Evolutionary conservation across 2,329 filamentous ascomycete species (phyloP).

Genomic region (Talaromyces piceae): DNA sequence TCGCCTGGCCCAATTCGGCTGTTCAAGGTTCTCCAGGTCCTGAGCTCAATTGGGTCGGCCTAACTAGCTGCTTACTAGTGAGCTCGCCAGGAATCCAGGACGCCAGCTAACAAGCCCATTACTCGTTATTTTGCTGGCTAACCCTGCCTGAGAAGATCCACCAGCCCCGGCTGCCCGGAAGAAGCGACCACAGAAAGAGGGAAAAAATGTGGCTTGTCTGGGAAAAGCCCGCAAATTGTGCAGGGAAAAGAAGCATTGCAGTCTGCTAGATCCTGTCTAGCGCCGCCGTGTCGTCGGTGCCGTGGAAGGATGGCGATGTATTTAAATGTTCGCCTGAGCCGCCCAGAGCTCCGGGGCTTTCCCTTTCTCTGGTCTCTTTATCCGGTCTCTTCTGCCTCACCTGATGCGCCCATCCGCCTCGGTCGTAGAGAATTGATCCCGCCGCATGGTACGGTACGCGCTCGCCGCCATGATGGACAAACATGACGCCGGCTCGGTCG

Average conservation of each 20-base stretch:
- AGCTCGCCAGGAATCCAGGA: too few species aligned
- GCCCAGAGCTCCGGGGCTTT: too few species aligned
- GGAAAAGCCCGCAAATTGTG: not conserved
- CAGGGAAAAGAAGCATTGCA: not conserved
- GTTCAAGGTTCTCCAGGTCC: not conserved
- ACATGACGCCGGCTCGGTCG: slow-evolving; percentile 8
- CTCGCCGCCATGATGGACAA: slow-evolving; percentile 7
- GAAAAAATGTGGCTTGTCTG: not conserved
- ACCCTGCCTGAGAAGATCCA: not conserved
- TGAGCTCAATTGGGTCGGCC: not conserved
- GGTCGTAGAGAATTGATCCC: not conserved
- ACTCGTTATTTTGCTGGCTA: too few species aligned
- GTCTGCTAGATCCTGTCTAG: not conserved
- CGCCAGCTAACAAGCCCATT: too few species aligned
- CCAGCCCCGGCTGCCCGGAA: not conserved
- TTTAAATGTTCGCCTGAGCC: not conserved
- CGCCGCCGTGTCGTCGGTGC: not conserved
- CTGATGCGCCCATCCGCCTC: not conserved
- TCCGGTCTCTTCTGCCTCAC: not conserved
- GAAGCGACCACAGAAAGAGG: too few species aligned
- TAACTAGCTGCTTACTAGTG: not conserved
- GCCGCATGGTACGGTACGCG: not conserved
- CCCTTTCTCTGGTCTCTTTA: not conserved
- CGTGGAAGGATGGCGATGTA: not conserved
- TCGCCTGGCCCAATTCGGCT: not conserved